Evolutionary conservation across 1,139 yeast genomes (phyloP), one percentile per base, ranked within the genome.

Genomic region (Entelexis sorbosivorans): DNA sequence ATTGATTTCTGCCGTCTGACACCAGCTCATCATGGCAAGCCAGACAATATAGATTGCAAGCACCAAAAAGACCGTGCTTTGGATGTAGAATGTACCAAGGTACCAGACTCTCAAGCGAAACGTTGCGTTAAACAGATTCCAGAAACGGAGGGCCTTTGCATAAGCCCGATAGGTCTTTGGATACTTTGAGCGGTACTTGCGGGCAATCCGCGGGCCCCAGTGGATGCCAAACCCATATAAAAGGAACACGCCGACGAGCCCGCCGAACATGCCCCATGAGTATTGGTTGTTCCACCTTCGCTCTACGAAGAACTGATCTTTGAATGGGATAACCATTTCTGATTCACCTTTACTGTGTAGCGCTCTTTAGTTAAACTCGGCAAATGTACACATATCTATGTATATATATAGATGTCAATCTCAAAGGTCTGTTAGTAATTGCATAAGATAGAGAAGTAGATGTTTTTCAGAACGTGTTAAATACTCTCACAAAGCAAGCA

Each of bases 241-340:
- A 7, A 31, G 22, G 31, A 42, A 32, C 8, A 42, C 20, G n/a
- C 29, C 45, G 11, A 31, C 28, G 20, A 42, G 44, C 2, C 35
- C 44, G 20, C 44, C 44, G 24, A 40, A 32, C 45, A 42, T 42
- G 6, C 45, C 45, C 45, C 45, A 42, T 3, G 45, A 19, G 13
- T 42, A 32, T 9, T 19, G 14, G 10, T 42, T 42, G 29, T 42
- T 42, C 20, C 45, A 6, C n/a, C 36, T 14, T 20, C 36, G 45
- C 36, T 42, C 45, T 10, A 42, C 45, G 29, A 42, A 42, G 20
- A 31, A 42, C 36, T 42, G 45, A 14, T 22, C 28, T 16, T 14
- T 2, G 14, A 42, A 19, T 3, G 45, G 45, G 31, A 42, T 42
- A 9, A 5, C 35, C 44, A 29, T 40, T 14, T 20, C 29, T 38